Conservation (phyloP, 176 grass and related monocot genomes). For the Zoysia pacifica region DNA sequence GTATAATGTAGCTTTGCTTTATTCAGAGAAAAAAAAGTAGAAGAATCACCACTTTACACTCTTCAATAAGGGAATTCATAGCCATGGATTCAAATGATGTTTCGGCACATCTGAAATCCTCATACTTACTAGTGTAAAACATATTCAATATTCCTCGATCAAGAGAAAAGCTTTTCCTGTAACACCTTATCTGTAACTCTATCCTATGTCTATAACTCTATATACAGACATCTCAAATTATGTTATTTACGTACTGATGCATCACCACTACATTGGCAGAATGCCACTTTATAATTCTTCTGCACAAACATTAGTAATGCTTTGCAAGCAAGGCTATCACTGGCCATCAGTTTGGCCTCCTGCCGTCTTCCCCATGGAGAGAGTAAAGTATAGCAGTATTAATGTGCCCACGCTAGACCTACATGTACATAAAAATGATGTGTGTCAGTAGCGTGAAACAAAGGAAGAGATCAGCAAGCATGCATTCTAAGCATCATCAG, state of each 20-base stretch:
- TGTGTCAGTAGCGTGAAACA: not conserved
- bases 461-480: not conserved
- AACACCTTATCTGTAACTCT: constrained; percentile 7
- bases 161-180: not conserved
- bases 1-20: not conserved
- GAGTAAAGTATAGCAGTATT: constrained; percentile 60
- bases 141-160: not conserved
- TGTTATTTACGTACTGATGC: not conserved
- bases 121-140: not conserved
- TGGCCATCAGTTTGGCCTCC: constrained; percentile 24
- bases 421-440: not conserved
- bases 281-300: not conserved
- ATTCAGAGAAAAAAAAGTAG: not conserved
- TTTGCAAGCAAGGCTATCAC: constrained; percentile 37
- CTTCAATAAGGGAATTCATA: not conserved
- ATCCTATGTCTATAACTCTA: constrained; percentile 13
- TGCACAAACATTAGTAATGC: constrained; percentile 21
- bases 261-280: constrained; percentile 7
- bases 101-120: not conserved
- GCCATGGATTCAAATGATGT: not conserved
- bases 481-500: not conserved
- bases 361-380: constrained; percentile 52
- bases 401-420: constrained; percentile 66
- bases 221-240: constrained; percentile 31
- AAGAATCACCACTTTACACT: not conserved